These are phyloP conservation scores for Bisporella sp. DNA, from an alignment of 2,329 filamentous ascomycete genomes.

Conservation along the genomic window DNA sequence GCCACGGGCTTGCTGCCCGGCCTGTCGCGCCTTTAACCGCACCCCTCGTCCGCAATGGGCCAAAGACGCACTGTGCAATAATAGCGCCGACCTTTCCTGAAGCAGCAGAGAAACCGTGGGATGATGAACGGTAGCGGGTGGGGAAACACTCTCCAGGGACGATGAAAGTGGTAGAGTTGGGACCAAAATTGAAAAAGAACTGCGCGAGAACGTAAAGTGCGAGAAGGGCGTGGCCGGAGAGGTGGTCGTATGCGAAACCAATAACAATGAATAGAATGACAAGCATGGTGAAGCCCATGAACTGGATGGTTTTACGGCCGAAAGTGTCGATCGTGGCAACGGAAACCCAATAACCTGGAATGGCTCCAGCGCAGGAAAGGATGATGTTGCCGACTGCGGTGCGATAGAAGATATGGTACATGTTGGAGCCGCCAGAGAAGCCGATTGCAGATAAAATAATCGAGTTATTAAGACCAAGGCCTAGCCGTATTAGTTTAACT, in stretches of 20 bases:
- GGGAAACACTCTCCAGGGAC: conserved; percentile 31
- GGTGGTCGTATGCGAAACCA: conserved; percentile 50
- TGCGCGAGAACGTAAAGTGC: conserved; percentile 58
- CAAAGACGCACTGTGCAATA: conserved; percentile 17
- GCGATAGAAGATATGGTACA: conserved; percentile 65
- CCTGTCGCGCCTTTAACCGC: conserved; percentile 20
- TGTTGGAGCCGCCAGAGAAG: conserved; percentile 54
- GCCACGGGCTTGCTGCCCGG: conserved; percentile 39
- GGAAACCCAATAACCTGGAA: conserved; percentile 77
- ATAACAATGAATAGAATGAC: conserved; percentile 57
- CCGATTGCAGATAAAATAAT: conserved; percentile 69
- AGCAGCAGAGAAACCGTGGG: conserved; percentile 30
- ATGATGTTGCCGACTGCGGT: conserved; percentile 73
- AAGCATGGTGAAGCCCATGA: conserved; percentile 53
- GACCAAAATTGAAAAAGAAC: conserved; percentile 59
- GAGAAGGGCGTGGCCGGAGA: conserved; percentile 45
- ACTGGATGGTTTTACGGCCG: conserved; percentile 73
- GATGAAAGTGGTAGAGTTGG: conserved; percentile 31
- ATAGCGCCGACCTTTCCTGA: conserved; percentile 29
- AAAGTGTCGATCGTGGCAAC: conserved; percentile 68
- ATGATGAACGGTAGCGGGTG: conserved; percentile 27
- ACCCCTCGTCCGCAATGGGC: conserved; percentile 16
- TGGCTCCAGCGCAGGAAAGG: conserved; percentile 67
- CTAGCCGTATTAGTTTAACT: conserved; percentile 19
- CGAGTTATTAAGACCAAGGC: conserved; percentile 66